These are phyloP conservation scores for Candida labiduridarum DNA, from an alignment of 1,139 yeast genomes.

Conservation along the genomic window DNA sequence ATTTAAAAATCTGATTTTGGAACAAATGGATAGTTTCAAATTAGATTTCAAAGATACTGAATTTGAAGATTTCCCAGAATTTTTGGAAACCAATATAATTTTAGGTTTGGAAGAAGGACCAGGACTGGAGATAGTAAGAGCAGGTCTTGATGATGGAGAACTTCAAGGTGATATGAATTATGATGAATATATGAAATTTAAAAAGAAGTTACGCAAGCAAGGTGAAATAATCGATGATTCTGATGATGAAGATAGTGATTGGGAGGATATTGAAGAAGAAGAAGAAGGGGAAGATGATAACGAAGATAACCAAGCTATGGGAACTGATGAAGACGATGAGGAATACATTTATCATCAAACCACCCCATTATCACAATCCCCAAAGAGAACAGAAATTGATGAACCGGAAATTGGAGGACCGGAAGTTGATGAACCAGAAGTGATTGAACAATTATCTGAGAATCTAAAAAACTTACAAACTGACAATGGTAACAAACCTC, in stretches of 20 bases:
- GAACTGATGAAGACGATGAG: conserved; percentile 5
- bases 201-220: conserved; percentile 11
- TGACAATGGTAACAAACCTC: background rate
- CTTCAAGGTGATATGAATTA: conserved; percentile 23
- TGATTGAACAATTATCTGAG: conserved; percentile 12
- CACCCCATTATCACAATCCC: conserved; percentile 3
- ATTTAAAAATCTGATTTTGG: conserved; percentile 9
- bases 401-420: conserved; percentile 4
- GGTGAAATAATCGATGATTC: conserved; percentile 7
- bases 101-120: conserved; percentile 14
- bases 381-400: conserved; percentile 10
- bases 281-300: conserved; percentile 14
- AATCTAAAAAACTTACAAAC: conserved; percentile 11
- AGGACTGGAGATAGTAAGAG: no score
- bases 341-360: conserved; percentile 4
- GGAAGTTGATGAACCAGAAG: conserved; percentile 1
- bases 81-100: conserved; percentile 15
- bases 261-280: conserved; percentile 9
- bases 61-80: conserved; percentile 19
- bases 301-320: conserved; percentile 8
- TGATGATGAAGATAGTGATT: conserved; percentile 7
- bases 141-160: conserved; percentile 19
- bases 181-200: conserved; percentile 16
- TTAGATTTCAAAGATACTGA: conserved; percentile 14
- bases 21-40: conserved; percentile 8